Conservation (phyloP, 805 yeast genomes). For the Suhomyces sp. region DNA sequence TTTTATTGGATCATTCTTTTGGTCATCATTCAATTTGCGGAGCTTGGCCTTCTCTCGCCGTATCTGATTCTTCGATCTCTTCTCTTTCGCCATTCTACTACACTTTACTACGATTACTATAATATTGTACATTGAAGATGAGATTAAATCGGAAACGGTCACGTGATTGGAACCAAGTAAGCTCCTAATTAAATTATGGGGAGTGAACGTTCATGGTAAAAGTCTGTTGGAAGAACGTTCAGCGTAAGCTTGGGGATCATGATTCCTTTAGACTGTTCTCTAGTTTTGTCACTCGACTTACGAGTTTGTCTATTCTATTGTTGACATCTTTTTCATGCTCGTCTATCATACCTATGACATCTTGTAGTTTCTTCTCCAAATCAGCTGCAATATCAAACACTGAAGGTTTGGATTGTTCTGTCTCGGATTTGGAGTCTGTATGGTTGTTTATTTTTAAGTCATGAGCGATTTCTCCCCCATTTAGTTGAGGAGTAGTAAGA, state of each 20-base stretch:
- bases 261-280: constrained; percentile 4
- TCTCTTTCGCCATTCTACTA: constrained; percentile 19
- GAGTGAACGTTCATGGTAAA: neutral
- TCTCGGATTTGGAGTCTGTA: constrained; percentile 8
- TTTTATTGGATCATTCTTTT: neutral
- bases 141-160: neutral
- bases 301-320: constrained; percentile 22
- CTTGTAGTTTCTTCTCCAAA: constrained; percentile 25
- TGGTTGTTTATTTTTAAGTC: neutral
- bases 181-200: neutral
- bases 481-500: constrained; percentile 33
- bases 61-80: constrained; percentile 51
- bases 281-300: constrained; percentile 16
- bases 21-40: constrained; percentile 23
- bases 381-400: constrained; percentile 34
- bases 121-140: neutral
- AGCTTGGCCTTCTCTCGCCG: constrained; percentile 46
- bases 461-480: constrained; percentile 22
- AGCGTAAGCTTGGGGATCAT: neutral
- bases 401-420: constrained; percentile 5
- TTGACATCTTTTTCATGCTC: constrained; percentile 28
- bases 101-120: neutral
- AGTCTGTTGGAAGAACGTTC: neutral
- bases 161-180: neutral
- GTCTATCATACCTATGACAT: constrained; percentile 20